phyloP scores from a whole-genome alignment of 805 yeast species.

The Barnettozyma pratensis region DNA sequence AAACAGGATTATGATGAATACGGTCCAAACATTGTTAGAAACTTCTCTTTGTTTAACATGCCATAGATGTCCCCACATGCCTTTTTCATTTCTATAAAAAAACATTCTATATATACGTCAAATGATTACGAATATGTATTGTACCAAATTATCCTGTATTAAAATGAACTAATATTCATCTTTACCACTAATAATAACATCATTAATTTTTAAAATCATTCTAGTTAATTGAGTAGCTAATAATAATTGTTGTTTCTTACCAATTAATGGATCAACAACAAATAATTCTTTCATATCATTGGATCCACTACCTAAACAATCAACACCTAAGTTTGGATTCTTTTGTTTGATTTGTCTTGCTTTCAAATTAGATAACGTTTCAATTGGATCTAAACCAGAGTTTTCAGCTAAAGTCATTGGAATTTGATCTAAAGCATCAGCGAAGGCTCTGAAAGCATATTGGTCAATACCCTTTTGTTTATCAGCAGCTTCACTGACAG shows the following conservation, averaged over 20 bases:
- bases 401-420: conserved; percentile 96
- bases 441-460: conserved; percentile 94
- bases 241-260: conserved; percentile 92
- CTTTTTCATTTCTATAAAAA: not conserved
- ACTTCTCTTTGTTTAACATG: conserved; percentile 90
- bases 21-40: conserved; percentile 97
- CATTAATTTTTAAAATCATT: conserved; percentile 95
- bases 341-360: conserved; percentile 76
- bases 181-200: conserved; percentile 87
- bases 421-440: conserved; percentile 83
- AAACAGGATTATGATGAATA: conserved; percentile 96
- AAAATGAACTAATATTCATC: conserved; percentile 48
- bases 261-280: conserved; percentile 94
- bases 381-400: conserved; percentile 93
- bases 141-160: not conserved
- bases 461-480: conserved; percentile 93
- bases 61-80: conserved; percentile 37
- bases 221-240: conserved; percentile 96
- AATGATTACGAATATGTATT: not conserved
- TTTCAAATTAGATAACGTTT: conserved; percentile 78
- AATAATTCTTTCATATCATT: conserved; percentile 92
- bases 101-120: not conserved
- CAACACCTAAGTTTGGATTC: conserved; percentile 78
- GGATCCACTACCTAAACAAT: conserved; percentile 83
- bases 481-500: conserved; percentile 88